These are phyloP conservation scores for Zalaria obscura DNA, from an alignment of 2,329 filamentous ascomycete species.

Conservation along the genomic window DNA sequence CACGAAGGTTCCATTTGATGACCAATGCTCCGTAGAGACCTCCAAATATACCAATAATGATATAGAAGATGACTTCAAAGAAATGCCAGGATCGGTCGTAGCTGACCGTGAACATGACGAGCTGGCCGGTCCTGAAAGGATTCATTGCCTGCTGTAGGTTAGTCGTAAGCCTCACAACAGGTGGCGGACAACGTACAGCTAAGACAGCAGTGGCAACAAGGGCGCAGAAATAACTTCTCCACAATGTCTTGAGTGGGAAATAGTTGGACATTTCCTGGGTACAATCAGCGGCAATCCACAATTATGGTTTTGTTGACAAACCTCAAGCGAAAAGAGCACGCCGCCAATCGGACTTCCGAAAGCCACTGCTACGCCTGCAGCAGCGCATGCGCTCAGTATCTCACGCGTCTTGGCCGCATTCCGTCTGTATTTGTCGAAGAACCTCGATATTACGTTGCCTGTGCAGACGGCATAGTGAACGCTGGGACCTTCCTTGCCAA, in stretches of 20 bases:
- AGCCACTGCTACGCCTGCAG: conserved; percentile 87
- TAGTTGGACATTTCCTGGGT: conserved; percentile 77
- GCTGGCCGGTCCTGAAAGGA: conserved; percentile 86
- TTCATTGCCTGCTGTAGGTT: conserved; percentile 59
- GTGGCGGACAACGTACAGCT: conserved; percentile 35
- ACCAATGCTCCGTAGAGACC: conserved; percentile 92
- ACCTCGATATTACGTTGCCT: conserved; percentile 84
- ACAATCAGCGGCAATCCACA: conserved; percentile 7
- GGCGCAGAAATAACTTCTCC: conserved; percentile 96
- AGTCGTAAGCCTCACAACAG: not conserved
- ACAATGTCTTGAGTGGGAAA: conserved; percentile 93
- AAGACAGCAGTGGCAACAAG: conserved; percentile 86
- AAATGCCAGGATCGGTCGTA: conserved; percentile 98
- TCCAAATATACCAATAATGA: conserved; percentile 82
- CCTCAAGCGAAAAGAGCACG: conserved; percentile 85
- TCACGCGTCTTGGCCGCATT: conserved; percentile 92
- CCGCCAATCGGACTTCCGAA: conserved; percentile 97
- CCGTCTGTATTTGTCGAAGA: conserved; percentile 82
- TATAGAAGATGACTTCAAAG: conserved; percentile 87
- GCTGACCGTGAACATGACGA: conserved; percentile 97
- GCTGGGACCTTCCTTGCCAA: conserved; percentile 94
- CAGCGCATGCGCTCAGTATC: conserved; percentile 86
- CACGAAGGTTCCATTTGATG: conserved; percentile 92
- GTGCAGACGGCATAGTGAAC: conserved; percentile 99
- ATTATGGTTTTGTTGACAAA: not conserved